phyloP scores from a whole-genome alignment of 164 flowering plant species.

The Protea cynaroides region DNA sequence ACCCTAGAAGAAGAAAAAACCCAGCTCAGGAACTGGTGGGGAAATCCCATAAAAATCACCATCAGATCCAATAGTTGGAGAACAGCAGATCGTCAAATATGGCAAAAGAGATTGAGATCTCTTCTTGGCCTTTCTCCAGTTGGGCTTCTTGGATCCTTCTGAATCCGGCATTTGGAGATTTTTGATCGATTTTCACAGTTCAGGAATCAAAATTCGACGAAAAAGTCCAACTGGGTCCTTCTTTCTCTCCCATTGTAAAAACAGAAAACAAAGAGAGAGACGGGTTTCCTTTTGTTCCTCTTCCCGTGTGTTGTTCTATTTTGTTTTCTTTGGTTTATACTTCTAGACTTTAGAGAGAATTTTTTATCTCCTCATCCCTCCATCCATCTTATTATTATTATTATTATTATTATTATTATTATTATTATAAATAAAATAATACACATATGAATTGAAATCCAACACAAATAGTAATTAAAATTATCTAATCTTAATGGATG shows the following conservation, averaged over 20 bases:
- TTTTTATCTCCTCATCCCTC: no score
- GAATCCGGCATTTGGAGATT: slow-evolving; percentile 11
- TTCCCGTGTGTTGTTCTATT: no score
- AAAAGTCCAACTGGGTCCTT: slow-evolving; percentile 1
- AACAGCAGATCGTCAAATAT: not conserved
- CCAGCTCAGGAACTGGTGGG: not conserved
- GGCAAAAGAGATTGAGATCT: slow-evolving; percentile 7
- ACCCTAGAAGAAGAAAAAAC: slow-evolving; percentile 3
- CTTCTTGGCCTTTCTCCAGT: slow-evolving; percentile 3
- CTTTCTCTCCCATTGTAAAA: not conserved
- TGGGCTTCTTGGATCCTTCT: slow-evolving; percentile 4
- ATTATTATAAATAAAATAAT: no score
- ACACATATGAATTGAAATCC: no score
- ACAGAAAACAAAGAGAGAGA: not conserved
- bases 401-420: no score
- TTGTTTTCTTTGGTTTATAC: no score
- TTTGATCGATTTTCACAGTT: not conserved
- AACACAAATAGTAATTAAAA: no score
- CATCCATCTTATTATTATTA: no score
- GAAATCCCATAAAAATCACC: slow-evolving; percentile 10
- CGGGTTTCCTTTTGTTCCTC: no score
- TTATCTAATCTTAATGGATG: no score
- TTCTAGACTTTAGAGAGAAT: no score
- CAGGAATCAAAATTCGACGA: not conserved
- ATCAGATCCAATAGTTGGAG: slow-evolving; percentile 15